Evolutionary conservation across 176 grass and related monocot species (phyloP), one percentile per base, ranked within the genome.

Genomic region (Phyllostachys edulis): DNA sequence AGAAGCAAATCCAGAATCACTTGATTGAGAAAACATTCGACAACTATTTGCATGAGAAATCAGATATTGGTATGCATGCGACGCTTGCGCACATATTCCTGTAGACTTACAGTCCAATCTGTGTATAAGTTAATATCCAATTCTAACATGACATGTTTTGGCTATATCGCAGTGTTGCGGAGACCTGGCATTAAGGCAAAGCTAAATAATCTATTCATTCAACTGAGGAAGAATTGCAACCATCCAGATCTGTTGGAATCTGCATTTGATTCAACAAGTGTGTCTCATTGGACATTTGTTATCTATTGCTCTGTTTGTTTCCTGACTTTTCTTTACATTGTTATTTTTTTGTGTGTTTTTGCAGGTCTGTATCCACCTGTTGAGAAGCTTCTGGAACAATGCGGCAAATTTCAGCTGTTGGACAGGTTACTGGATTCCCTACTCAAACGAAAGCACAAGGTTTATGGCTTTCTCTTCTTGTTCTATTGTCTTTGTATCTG

Each of bases 241-340:
- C 93, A 95, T 71, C 96, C 96, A 40, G 93, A 99, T 96, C 88
- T 99, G 67, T 81, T 96, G 49, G 89, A 99, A 80, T 85, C 88
- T 89, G 56, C 87, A 37, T 91, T 60, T 3, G 75, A 90, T 32
- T 39, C 88, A n/a, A 59, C 86, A 70, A 82, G 96, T 94, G 56
- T 14, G 85, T 77, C 44, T 34, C 17, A 45, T 50, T 76, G 15
- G 34, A 60, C 20, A 63, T 69, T 17, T 17, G 23, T 78, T 85
- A 37, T 60, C 52, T 63, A 59, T 66, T 44, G 60, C 37, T 80
- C 47, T 32, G 51, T 27, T 78, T 61, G 42, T 76, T 80, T n/a
- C 26, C 37, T 78, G 39, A 36, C 24, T n/a, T 67, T 24, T 51
- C 4, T 63, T 39, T 83, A 36, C 51, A 69, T 37, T 62, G 3